A percentile compares a stretch with the other conserved stretches of the same genome.
Evolutionary conservation across 1,139 yeast species (phyloP).

Genomic region (Debaryomyces psychrophilus): DNA sequence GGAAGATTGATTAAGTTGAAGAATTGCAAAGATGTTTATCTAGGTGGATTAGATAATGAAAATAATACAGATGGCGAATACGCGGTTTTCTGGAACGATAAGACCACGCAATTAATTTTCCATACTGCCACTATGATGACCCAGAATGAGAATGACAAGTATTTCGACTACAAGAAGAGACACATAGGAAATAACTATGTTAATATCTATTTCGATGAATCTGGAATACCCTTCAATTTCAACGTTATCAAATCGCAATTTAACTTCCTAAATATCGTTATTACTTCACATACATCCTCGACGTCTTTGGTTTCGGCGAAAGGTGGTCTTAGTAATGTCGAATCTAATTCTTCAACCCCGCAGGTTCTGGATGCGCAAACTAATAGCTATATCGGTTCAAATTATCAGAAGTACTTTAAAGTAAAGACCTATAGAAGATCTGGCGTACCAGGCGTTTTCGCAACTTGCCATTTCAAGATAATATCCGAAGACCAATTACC

Average conservation of each 20-base stretch:
- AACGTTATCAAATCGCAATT: slow-evolving; percentile 77
- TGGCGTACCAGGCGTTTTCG: slow-evolving; percentile 77
- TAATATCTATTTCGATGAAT: slow-evolving; percentile 78
- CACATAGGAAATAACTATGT: slow-evolving; percentile 89
- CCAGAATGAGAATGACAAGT: slow-evolving; percentile 44
- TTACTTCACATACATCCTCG: slow-evolving; percentile 60
- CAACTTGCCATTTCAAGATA: slow-evolving; percentile 75
- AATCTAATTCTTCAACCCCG: slow-evolving; percentile 3
- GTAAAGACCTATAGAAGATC: slow-evolving; percentile 66
- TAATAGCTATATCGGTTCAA: slow-evolving; percentile 2
- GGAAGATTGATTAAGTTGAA: slow-evolving; percentile 63
- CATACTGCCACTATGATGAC: slow-evolving; percentile 87
- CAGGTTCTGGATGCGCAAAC: neutral
- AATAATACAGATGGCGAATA: slow-evolving; percentile 73
- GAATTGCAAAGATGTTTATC: slow-evolving; percentile 58
- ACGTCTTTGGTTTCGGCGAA: slow-evolving; percentile 7
- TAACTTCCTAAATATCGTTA: slow-evolving; percentile 78
- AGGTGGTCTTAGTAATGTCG: neutral
- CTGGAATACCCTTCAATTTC: slow-evolving; percentile 65
- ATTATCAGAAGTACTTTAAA: slow-evolving; percentile 42
- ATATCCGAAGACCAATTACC: slow-evolving; percentile 64
- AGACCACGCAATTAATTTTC: slow-evolving; percentile 70
- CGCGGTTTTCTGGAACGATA: slow-evolving; percentile 75
- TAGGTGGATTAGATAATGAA: slow-evolving; percentile 79
- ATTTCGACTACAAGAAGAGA: slow-evolving; percentile 64